Conservation (phyloP, 371 early-diverging fungal genomes). For the Mucor irregularis region DNA sequence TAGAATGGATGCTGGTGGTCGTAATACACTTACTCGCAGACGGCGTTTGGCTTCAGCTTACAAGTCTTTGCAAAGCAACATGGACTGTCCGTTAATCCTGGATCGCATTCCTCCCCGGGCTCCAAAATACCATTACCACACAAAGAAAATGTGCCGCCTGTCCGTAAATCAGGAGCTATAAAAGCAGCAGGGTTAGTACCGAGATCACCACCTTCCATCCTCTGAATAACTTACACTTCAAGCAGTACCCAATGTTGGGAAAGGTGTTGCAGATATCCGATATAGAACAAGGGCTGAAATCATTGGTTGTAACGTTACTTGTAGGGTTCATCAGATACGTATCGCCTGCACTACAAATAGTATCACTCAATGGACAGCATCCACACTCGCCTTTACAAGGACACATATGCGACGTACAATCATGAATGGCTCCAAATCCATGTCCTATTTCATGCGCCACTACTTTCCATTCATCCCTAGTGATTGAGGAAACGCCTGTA, state of each 20-base stretch:
- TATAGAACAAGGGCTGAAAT: constrained; percentile 84
- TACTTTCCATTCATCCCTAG: constrained; percentile 91
- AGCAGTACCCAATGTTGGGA: constrained; percentile 58
- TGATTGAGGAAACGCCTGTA: constrained; percentile 85
- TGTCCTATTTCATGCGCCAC: constrained; percentile 96
- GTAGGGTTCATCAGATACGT: constrained; percentile 87
- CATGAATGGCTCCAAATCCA: constrained; percentile 79
- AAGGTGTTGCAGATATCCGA: constrained; percentile 69
- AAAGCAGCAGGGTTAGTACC: too few species aligned
- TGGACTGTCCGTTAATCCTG: constrained; percentile 74
- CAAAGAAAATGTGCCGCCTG: constrained; percentile 53
- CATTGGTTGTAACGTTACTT: constrained; percentile 70
- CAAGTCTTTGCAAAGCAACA: constrained; percentile 86
- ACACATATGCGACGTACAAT: constrained; percentile 65
- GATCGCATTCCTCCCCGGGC: constrained; percentile 92
- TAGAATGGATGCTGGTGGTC: neutral
- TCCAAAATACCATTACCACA: constrained; percentile 96
- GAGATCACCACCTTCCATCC: too few species aligned
- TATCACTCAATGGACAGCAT: constrained; percentile 77
- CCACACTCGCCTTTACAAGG: constrained; percentile 56
- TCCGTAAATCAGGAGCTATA: constrained; percentile 36
- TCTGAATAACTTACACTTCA: constrained; percentile 50
- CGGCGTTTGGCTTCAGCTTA: constrained; percentile 74
- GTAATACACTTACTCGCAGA: constrained; percentile 63
- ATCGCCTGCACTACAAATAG: constrained; percentile 78